Base-by-base conservation (phyloP, 129 eudicot species). In the Scalesia atractyloides region DNA sequence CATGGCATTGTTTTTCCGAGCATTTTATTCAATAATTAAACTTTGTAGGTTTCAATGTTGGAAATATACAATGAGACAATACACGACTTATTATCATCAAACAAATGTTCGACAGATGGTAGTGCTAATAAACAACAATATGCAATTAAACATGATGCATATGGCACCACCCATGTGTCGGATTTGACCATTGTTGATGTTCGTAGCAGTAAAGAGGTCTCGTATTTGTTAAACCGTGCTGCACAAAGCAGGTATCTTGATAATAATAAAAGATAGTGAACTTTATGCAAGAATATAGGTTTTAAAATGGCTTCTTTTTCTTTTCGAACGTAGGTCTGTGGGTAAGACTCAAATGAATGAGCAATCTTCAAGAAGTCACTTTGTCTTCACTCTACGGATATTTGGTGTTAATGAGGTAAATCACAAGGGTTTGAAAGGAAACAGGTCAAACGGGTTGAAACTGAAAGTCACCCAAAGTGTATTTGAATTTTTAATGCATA, bases 331-430 rank as follows among this genome's bases (percentile, higher is more conserved):
- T 81, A 95, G 99, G 88, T 95, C 99, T 53, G 99, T 95, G 3
- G 99, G 99, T 69, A 90, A 79, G 85, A 95, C 99, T 70, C 97
- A 95, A 64, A 95, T 95, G 97, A 95, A 95, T 49, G 99, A 95
- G 73, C 96, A 91, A 14, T 95, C 99, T 5, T 95, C 99, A 4
- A 84, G 99, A 83, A 95, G 99, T 79, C 99, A 95, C 83, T 91
- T 95, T 83, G 99, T 95, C 43, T 95, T 95, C 84, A 95, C 99
- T 14, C 64, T 95, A 15, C 84, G 99, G 75, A 95, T 95, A 82
- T 74, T 82, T 2, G 99, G 97, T 22, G 81, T 84, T 60, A 91
- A 95, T 39, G 96, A 95, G 97, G 99, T 95, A 83, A 36, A 48
- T 60, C 11, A 5, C 39, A 3, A 58, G 37, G 0, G 15, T 20